A percentile compares a stretch with the other conserved stretches of the same genome.
These are phyloP conservation scores for Aspergillus kassunensis DNA, from an alignment of 495 filamentous ascomycete species.

Conservation along the genomic window DNA sequence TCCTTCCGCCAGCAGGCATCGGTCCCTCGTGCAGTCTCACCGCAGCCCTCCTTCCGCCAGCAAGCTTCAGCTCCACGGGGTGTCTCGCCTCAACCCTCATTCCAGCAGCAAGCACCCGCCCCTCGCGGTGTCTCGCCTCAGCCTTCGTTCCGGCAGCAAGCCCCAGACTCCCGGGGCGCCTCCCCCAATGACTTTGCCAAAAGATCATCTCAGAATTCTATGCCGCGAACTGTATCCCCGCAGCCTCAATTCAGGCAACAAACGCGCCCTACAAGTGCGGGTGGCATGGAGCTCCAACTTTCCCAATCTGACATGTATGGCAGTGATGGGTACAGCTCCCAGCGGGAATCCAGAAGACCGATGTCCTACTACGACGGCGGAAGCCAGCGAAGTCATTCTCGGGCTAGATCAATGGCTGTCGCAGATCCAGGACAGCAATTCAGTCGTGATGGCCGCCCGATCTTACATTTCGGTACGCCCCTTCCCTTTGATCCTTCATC, in stretches of 20 bases:
- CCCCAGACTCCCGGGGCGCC: not conserved
- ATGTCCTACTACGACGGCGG: conserved; percentile 57
- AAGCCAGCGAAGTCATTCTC: conserved; percentile 49
- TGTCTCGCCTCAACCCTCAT: conserved; percentile 1
- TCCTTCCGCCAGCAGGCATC: not conserved
- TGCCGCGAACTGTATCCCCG: conserved; percentile 52
- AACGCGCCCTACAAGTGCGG: conserved; percentile 61
- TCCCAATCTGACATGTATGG: conserved; percentile 53
- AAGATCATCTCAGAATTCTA: conserved; percentile 18
- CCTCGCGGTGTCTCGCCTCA: conserved; percentile 1
- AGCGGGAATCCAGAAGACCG: conserved; percentile 36
- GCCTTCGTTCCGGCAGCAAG: conserved; percentile 19
- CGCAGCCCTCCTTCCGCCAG: not conserved
- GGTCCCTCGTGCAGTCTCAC: not conserved
- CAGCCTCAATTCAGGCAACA: conserved; percentile 55
- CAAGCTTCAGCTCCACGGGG: not conserved
- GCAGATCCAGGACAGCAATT: conserved; percentile 60
- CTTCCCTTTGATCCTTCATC: not conserved
- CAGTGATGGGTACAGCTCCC: conserved; percentile 52
- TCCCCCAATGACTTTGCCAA: conserved; percentile 8
- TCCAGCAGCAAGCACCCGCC: not conserved
- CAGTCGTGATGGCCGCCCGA: conserved; percentile 79
- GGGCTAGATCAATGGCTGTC: conserved; percentile 77
- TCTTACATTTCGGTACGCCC: conserved; percentile 86
- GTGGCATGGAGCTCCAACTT: conserved; percentile 78